phyloP scores from a whole-genome alignment of 2,329 filamentous ascomycete species.

The Teratosphaeria epicoccoides region DNA sequence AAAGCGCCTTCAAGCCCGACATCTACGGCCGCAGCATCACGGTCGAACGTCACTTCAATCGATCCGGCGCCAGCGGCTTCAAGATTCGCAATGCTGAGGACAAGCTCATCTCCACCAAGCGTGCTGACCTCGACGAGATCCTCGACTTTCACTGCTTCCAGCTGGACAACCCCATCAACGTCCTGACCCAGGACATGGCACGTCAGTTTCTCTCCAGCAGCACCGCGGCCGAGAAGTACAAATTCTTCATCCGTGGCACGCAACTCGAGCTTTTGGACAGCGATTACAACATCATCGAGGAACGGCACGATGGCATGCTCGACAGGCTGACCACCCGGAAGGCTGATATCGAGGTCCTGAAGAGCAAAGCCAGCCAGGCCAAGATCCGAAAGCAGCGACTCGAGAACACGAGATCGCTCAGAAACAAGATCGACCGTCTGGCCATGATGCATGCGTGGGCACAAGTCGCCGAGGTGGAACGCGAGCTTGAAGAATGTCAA shows the following conservation, averaged over 20 bases:
- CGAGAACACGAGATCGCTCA: constrained; percentile 55
- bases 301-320: constrained; percentile 63
- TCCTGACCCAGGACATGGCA: constrained; percentile 89
- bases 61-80: constrained; percentile 65
- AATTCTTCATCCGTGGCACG: constrained; percentile 89
- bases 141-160: constrained; percentile 87
- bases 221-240: constrained; percentile 77
- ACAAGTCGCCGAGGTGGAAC: constrained; percentile 69
- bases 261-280: constrained; percentile 85
- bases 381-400: constrained; percentile 54
- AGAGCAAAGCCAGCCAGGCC: constrained; percentile 50
- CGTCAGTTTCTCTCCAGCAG: constrained; percentile 85
- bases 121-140: constrained; percentile 80
- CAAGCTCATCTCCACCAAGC: constrained; percentile 68
- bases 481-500: constrained; percentile 20
- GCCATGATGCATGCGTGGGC: constrained; percentile 70
- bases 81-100: constrained; percentile 68
- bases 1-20: constrained; percentile 72
- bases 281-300: constrained; percentile 76
- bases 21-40: constrained; percentile 75
- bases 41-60: constrained; percentile 82
- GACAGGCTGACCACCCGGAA: constrained; percentile 50
- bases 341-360: constrained; percentile 53
- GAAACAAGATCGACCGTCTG: constrained; percentile 49
- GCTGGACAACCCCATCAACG: constrained; percentile 93